Conservation (phyloP, 768 basidiomycete genomes). For the Suillus clintonianus region DNA sequence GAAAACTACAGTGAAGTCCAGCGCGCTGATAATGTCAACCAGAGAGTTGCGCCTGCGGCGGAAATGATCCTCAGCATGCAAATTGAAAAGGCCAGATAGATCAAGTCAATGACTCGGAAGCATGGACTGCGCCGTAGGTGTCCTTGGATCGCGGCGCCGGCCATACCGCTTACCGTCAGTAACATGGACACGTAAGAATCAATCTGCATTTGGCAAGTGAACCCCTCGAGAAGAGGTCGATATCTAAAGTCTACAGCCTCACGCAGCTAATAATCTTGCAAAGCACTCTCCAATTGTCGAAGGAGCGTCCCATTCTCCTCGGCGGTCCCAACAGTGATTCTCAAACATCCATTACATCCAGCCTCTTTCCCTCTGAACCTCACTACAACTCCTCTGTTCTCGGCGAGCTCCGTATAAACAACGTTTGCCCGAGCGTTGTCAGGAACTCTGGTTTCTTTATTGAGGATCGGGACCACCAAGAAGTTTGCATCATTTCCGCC, state of each 20-base stretch:
- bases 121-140: conserved; percentile 7
- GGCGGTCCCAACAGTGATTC: conserved; percentile 87
- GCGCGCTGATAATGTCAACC: neutral
- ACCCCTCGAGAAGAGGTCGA: conserved; percentile 3
- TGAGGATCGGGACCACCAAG: conserved; percentile 75
- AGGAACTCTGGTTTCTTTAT: conserved; percentile 36
- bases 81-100: neutral
- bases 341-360: conserved; percentile 84
- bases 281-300: conserved; percentile 50
- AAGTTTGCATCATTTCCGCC: conserved; percentile 93
- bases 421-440: conserved; percentile 62
- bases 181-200: neutral
- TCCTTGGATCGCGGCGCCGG: neutral
- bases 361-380: conserved; percentile 83
- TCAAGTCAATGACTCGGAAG: neutral
- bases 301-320: conserved; percentile 73
- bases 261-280: conserved; percentile 31
- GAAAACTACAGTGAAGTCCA: neutral
- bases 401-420: conserved; percentile 83
- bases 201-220: neutral
- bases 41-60: neutral
- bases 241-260: neutral
- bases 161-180: neutral
- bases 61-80: conserved; percentile 3
- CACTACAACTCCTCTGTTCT: conserved; percentile 85